Base-by-base conservation (phyloP, 768 basidiomycete genomes). In the Naganishia vaughanmartiniae region DNA sequence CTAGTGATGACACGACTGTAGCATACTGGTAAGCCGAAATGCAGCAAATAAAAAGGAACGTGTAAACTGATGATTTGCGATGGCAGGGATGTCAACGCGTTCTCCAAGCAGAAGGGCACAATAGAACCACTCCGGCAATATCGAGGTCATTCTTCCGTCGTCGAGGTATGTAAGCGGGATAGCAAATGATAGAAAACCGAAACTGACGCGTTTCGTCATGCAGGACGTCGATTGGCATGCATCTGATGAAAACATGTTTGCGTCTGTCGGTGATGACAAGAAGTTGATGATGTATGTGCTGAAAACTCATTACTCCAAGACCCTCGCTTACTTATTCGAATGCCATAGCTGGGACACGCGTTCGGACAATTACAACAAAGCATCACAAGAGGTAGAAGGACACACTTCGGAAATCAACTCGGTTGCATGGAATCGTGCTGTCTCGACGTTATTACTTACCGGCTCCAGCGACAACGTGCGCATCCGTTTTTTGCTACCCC, bases 191-290 rank as follows among this genome's bases (percentile, higher is more conserved):
- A 19, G 12, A 58, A 33, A 45, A 15, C 30, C 24, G n/a, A 63
- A 28, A 36, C 65, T 76, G 36, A 71, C 56, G 21, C 66, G 10
- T 15, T 24, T 56, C 72, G 65, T 21, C 0, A n/a, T 36, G 46
- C 72, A 95, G 92, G 96, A 99, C 78, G 94, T 99, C 6, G 93
- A 96, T 75, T 99, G 96, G 96, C 90, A 95, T 81, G 84, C 88
- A 1, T 87, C 85, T 4, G 84, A 89, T 76, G 91, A 92, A 71
- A 88, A 89, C 76, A 83, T 93, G 58, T 92, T 98, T 75, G 93
- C 89, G 2, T 97, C 94, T 74, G 96, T 95, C 36, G 93, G 94
- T 24, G 96, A 99, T 73, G 96, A 99, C 80, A 90, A 89, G 79
- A 87, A 91, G 85, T 86, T 99, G 65, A 88, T 96, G 85, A 85